Base-by-base conservation (phyloP, 352 stramenopile species). In the Globisporangium paroecandrum region DNA sequence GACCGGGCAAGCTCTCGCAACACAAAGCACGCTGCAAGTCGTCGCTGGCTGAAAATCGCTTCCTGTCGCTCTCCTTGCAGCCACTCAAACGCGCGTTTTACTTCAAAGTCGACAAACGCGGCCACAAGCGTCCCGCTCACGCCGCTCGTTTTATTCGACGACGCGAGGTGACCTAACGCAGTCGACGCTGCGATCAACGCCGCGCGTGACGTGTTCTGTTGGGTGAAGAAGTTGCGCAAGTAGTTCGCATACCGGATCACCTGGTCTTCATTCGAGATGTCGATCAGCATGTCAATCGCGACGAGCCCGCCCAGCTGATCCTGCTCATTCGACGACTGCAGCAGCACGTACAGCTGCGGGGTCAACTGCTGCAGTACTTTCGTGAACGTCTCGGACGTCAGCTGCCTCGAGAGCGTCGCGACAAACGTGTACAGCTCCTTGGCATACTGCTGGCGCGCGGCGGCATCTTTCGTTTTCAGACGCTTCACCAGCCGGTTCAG, bases 51-150 rank as follows among this genome's bases (percentile, higher is more conserved):
- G 66, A 93, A 85, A 9, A 93, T 43, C 24, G 83, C 75, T 47
- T 96, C 88, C 25, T 91, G 81, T 1, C 83, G 74, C 22, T 75
- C 73, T 53, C 87, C 75, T 47, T 91, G 83, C 0, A 97, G 84
- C 91, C 89, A 97, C 61, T 97, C 89, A 54, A 98, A 93, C 12
- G 90, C 90, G 53, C 91, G 81, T 51, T 93, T 95, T 9, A 96
- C 88, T 74, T 98, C 93, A 74, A 97, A 97, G 65, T 98, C 92
- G 32, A 98, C 88, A 75, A 95, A 97, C 54, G 91, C 90, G 0
- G 87, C 88, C 25, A 96, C 89, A 13, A 96, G 69, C 4, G 89
- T 96, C 8, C 90, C 89, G 58, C 89, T 94, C 24, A 93, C 86
- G 65, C 81, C 82, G 46, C 72, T 83, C 53, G 77, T 86, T 7